Base-by-base conservation (phyloP, 371 early-diverging fungal genomes). In the Dichotomocladium elegans region DNA sequence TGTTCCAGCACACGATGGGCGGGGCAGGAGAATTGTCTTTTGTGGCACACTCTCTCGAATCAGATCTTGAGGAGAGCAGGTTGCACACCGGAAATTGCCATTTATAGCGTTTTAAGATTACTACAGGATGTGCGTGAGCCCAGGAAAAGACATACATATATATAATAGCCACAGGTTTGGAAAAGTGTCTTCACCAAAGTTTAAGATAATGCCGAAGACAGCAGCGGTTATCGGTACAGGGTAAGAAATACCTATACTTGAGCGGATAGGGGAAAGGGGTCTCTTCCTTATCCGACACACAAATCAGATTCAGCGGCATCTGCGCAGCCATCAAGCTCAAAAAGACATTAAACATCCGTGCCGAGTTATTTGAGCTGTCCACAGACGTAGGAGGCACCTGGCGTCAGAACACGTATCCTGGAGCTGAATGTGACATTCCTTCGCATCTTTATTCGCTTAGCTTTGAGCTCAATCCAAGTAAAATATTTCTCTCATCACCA, bases 361-460 rank as follows among this genome's bases (percentile, higher is more conserved):
- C 61, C 43, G 63, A 69, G 25, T 54, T 87, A n/a, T 83, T 74
- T 60, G 87, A 87, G 48, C 63, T 68, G 24, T 68, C 68, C 19
- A 58, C 64, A 3, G 79, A 75, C 26, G 60, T 85, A 14, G 85
- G 84, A 1, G 87, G 85, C 7, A 82, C 82, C 5, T 87, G 87
- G 87, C 66, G 68, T 45, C 53, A 63, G 22, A 87, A 85, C 57
- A 77, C 58, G 0, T 85, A 85, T 45, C 85, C 84, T n/a, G 86
- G 84, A 0, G 68, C 51, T 7, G 51, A 35, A 14, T 82, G 84
- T 53, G 84, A 87, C 64, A 67, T 85, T 17, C 67, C 73, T 9
- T 74, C 80, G 3, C 79, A 81, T 61, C 53, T 77, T 25, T 87
- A 84, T 62, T 74, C 71, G 19, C 63, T 74, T 41, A 69, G 68